These are phyloP conservation scores for Chrysoporthe austroafricana DNA, from an alignment of 2,329 filamentous ascomycete species.

Conservation along the genomic window DNA sequence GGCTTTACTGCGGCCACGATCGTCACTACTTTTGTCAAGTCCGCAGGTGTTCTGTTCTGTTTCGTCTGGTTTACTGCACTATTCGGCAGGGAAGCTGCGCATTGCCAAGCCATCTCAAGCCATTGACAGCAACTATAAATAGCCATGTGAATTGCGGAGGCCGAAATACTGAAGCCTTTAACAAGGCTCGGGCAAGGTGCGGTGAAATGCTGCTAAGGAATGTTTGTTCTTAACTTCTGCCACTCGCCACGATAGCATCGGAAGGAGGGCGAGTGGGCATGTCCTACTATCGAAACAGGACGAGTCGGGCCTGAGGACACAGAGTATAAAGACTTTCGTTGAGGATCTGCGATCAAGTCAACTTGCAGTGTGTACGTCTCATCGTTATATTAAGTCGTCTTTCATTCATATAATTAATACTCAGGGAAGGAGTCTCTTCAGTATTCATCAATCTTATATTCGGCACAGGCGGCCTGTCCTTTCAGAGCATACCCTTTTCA, in stretches of 20 bases:
- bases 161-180: background rate
- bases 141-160: background rate
- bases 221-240: no score
- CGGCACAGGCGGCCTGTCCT: background rate
- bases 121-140: background rate
- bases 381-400: background rate
- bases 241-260: background rate
- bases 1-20: background rate
- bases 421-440: background rate
- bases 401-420: background rate
- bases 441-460: background rate
- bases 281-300: background rate
- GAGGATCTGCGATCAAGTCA: background rate
- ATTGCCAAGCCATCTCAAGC: conserved; percentile 1
- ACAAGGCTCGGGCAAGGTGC: background rate
- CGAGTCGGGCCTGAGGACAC: background rate
- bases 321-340: background rate
- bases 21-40: background rate
- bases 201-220: background rate
- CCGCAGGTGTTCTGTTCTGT: background rate
- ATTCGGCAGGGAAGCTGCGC: background rate
- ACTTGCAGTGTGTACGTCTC: background rate
- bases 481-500: background rate
- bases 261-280: background rate
- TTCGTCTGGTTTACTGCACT: background rate